These are phyloP conservation scores for Botrytis medusae DNA, from an alignment of 2,329 filamentous ascomycete genomes.

Conservation along the genomic window DNA sequence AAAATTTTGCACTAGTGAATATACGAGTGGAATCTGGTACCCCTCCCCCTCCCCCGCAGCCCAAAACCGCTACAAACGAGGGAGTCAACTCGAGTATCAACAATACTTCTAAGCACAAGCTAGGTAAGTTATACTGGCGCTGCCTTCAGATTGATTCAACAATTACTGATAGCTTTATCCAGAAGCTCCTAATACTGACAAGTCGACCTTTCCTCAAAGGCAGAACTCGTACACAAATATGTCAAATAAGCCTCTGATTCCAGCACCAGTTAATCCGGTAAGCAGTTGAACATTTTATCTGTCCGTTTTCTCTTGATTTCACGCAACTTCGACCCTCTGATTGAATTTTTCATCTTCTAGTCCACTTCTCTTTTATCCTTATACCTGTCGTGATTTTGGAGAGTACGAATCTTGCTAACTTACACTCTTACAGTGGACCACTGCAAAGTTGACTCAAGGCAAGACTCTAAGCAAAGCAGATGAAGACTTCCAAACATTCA, in stretches of 20 bases:
- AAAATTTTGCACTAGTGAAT: not conserved
- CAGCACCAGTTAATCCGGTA: slow-evolving; percentile 13
- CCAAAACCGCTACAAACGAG: not conserved
- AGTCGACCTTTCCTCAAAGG: not conserved
- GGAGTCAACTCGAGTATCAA: not conserved
- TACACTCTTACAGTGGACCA: slow-evolving; percentile 5
- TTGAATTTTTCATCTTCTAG: not conserved
- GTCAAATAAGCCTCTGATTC: slow-evolving; percentile 17
- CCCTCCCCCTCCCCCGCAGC: not conserved
- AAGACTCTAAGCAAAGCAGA: slow-evolving; percentile 19
- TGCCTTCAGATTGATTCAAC: not conserved
- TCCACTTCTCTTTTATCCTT: not conserved
- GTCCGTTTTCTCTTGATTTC: not conserved
- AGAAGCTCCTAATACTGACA: not conserved
- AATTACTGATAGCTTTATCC: not conserved
- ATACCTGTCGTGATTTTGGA: not conserved
- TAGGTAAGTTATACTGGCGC: not conserved
- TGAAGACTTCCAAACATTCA: slow-evolving; percentile 20
- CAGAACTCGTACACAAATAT: slow-evolving; percentile 1
- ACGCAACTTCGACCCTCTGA: not conserved
- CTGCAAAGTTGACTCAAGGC: not conserved
- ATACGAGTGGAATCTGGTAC: not conserved
- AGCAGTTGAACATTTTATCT: not conserved
- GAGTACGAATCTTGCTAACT: not conserved
- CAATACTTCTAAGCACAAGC: not conserved